phyloP scores from a whole-genome alignment of 139 green algal genomes.

The Tetraselmis striata region DNA sequence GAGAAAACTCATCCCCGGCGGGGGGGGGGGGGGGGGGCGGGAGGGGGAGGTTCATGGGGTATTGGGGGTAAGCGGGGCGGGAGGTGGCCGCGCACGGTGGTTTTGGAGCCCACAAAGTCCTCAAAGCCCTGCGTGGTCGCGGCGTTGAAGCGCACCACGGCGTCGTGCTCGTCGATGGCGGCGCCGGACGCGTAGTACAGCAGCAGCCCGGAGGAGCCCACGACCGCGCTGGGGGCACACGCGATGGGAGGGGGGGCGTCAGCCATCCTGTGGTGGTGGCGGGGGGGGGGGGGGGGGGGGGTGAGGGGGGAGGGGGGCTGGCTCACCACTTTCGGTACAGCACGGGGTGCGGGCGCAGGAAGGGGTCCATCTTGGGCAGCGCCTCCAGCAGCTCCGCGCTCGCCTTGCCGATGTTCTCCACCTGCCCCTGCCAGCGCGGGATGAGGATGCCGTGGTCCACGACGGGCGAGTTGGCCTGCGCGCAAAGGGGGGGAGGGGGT shows the following conservation, averaged over 20 bases:
- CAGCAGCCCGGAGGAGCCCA: conserved; percentile 8
- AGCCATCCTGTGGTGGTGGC: neutral
- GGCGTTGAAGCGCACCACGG: conserved; percentile 20
- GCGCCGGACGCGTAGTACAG: conserved; percentile 3
- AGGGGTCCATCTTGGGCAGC: conserved; percentile 6
- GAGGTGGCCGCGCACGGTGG: too few relatives aligned
- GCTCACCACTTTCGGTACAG: conserved; percentile 9
- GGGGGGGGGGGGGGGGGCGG: too few relatives aligned
- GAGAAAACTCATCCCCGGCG: too few relatives aligned
- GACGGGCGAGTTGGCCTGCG: neutral
- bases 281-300: too few relatives aligned
- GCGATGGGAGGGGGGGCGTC: neutral
- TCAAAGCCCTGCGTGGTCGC: conserved; percentile 17
- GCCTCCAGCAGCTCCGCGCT: neutral
- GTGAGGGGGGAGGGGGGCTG: neutral
- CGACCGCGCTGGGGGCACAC: conserved; percentile 1
- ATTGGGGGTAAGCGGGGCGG: too few relatives aligned
- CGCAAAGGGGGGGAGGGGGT: too few relatives aligned
- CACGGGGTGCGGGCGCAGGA: neutral
- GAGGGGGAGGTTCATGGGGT: too few relatives aligned
- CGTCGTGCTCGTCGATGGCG: conserved; percentile 11
- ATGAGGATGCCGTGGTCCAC: conserved; percentile 1
- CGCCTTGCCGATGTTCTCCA: neutral
- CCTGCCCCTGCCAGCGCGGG: neutral
- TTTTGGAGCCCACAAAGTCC: conserved; percentile 9